Conservation (phyloP, 768 basidiomycete genomes). For the Neoboletus brunneissimus region DNA sequence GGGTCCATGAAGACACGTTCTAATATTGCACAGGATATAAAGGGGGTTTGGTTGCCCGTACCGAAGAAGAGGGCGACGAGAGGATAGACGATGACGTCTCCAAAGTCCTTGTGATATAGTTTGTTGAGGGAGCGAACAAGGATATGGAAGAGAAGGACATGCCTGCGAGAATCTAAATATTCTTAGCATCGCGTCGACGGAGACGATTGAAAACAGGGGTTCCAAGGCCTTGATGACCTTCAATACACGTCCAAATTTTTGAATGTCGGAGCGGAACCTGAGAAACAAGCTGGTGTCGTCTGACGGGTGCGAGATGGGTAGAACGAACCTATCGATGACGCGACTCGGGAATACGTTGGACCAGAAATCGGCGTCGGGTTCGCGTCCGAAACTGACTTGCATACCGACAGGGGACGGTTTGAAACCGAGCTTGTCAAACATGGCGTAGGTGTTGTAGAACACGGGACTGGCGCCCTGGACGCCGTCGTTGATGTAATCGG, state of each 20-base stretch:
- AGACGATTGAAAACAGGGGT: conserved; percentile 1
- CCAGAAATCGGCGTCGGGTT: background rate
- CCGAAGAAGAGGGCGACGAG: conserved; percentile 6
- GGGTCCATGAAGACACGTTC: conserved; percentile 1
- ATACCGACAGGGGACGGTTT: no score
- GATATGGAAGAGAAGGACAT: background rate
- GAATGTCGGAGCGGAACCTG: conserved; percentile 10
- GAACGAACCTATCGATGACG: background rate
- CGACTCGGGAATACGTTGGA: background rate
- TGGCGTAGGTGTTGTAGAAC: no score
- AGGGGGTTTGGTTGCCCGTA: conserved; percentile 2
- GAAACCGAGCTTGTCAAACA: no score
- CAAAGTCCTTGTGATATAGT: background rate
- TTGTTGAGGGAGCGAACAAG: background rate
- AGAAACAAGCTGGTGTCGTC: background rate
- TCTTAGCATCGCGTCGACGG: background rate
- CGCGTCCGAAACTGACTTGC: background rate
- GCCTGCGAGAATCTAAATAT: conserved; percentile 1
- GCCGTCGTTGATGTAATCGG: no score
- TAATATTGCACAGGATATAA: background rate
- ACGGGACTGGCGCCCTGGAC: no score
- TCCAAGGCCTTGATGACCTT: conserved; percentile 3
- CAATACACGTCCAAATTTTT: conserved; percentile 1
- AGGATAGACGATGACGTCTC: conserved; percentile 1
- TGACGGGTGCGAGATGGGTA: no score